Evolutionary conservation across 352 stramenopile genomes (phyloP), one percentile per base, ranked within the genome.

Genomic region (Pythium insidiosum): DNA sequence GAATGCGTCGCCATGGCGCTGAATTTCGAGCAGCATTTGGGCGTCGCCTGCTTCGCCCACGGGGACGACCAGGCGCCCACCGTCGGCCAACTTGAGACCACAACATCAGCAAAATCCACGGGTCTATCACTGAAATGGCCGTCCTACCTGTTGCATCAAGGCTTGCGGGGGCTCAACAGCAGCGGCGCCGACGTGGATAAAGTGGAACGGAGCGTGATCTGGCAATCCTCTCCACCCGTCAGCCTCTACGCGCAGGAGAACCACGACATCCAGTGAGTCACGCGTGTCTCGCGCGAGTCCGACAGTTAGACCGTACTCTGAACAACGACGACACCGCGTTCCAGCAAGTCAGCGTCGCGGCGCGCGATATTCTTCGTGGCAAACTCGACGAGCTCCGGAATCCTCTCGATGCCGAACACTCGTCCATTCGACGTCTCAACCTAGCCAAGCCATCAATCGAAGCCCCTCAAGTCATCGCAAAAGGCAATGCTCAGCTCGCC

Each of bases 171-270:
- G 78, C 29, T 73, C 70, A 5, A 77, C 68, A 4, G 95, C 95
- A 2, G 95, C 95, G 3, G 95, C 95, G 1, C 95, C 95, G 0
- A 99, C 95, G 66, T 99, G 94, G 53, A 99, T 99, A 31, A 94
- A 96, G 66, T 98, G 74, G 53, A 96, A 99, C 7, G 95, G 95
- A 23, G 67, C 86, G 45, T 88, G 63, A 21, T 88, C 84, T 3
- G 73, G 68, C 48, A 95, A 66, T 10, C 95, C 95, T 25, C 88
- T 65, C 94, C 94, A 98, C 5, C 95, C 95, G 63, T 98, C 89
- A 6, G 72, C 66, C n/a, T 52, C 68, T 83, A 29, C 2, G 21
- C 37, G n/a, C n/a, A n/a, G n/a, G n/a, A n/a, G n/a, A n/a, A n/a
- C 28, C 23, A 23, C 21, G 22, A 4, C 19, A 33, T 10, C 12